These are phyloP conservation scores for Lachnellula arida DNA, from an alignment of 2,329 filamentous ascomycete genomes.

Conservation along the genomic window DNA sequence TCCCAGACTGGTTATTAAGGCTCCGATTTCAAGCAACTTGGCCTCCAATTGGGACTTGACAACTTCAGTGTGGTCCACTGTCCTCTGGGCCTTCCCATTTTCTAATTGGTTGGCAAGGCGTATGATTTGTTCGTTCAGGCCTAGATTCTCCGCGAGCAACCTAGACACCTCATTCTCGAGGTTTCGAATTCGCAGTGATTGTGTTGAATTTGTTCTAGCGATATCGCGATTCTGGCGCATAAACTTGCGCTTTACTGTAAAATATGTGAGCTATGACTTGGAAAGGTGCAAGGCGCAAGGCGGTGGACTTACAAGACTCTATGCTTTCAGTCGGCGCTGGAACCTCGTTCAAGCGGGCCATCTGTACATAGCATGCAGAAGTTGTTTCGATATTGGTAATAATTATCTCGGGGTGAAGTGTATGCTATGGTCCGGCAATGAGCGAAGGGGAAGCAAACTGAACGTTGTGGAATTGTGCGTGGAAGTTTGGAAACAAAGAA, in stretches of 20 bases:
- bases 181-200: constrained; percentile 70
- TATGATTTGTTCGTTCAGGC: constrained; percentile 65
- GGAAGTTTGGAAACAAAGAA: not conserved
- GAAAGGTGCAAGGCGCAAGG: not conserved
- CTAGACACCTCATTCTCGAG: constrained; percentile 72
- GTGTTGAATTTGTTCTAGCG: constrained; percentile 70
- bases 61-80: constrained; percentile 61
- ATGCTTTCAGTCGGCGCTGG: constrained; percentile 63
- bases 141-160: constrained; percentile 73
- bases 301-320: constrained; percentile 58
- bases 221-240: constrained; percentile 81
- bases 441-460: not conserved
- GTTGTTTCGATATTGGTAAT: not conserved
- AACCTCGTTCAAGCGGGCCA: constrained; percentile 79
- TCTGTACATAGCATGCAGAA: constrained; percentile 36
- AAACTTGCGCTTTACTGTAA: constrained; percentile 69
- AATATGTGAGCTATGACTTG: constrained; percentile 3
- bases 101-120: constrained; percentile 64
- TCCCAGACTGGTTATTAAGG: constrained; percentile 62
- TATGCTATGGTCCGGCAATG: not conserved
- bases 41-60: constrained; percentile 67
- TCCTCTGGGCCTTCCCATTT: constrained; percentile 52
- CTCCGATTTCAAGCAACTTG: constrained; percentile 66
- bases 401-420: not conserved
- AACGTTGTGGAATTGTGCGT: not conserved